phyloP scores from a whole-genome alignment of 805 yeast genomes.

The Diddensiella transvaalensis region DNA sequence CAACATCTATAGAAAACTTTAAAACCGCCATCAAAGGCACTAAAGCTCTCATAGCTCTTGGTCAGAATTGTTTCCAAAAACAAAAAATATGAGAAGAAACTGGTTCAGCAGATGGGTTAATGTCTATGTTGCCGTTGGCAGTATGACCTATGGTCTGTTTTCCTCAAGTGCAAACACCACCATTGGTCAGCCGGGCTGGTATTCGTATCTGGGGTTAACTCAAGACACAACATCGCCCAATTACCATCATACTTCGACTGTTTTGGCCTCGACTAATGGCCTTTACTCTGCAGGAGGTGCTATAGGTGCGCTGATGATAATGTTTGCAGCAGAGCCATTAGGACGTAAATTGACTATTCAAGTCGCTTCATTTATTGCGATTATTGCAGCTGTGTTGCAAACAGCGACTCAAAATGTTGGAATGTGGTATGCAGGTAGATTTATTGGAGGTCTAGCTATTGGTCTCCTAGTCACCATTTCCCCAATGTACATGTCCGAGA shows the following conservation, averaged over 20 bases:
- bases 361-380: slow-evolving; percentile 10
- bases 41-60: neutral
- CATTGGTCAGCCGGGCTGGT: slow-evolving; percentile 3
- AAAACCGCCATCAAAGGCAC: neutral
- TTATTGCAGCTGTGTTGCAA: slow-evolving; percentile 9
- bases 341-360: slow-evolving; percentile 11
- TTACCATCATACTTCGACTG: slow-evolving; percentile 10
- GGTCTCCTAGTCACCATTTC: slow-evolving; percentile 50
- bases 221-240: neutral
- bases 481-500: slow-evolving; percentile 50
- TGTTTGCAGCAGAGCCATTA: slow-evolving; percentile 8
- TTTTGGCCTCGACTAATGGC: slow-evolving; percentile 14
- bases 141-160: slow-evolving; percentile 3
- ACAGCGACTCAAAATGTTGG: slow-evolving; percentile 9
- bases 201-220: neutral
- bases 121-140: slow-evolving; percentile 4
- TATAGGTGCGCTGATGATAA: slow-evolving; percentile 9
- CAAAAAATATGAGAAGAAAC: slow-evolving; percentile 7
- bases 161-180: slow-evolving; percentile 2
- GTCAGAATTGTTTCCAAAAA: neutral
- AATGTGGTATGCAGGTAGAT: slow-evolving; percentile 46
- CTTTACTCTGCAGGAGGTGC: slow-evolving; percentile 16
- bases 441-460: slow-evolving; percentile 49
- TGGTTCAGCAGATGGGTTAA: slow-evolving; percentile 8
- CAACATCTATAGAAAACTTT: neutral